Evolutionary conservation across 768 basidiomycete genomes (phyloP).

Genomic region (Lentinula detonsa): DNA sequence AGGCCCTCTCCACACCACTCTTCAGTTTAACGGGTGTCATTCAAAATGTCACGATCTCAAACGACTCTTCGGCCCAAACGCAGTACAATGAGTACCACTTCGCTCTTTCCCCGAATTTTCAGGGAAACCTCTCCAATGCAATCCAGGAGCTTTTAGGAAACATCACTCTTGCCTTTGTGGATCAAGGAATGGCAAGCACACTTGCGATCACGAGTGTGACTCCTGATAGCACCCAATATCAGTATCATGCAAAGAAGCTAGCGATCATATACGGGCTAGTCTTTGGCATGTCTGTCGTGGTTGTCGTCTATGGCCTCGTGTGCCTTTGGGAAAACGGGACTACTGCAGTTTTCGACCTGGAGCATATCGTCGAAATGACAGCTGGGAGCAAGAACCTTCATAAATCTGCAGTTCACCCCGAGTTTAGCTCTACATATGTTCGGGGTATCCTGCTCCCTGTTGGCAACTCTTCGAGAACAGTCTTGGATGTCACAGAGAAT

Average conservation of each 20-base stretch:
- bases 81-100: neutral
- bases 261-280: conserved; percentile 1
- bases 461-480: neutral
- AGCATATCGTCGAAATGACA: conserved; percentile 1
- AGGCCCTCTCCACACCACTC: neutral
- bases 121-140: neutral
- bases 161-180: neutral
- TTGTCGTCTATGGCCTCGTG: neutral
- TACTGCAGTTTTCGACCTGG: neutral
- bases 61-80: neutral
- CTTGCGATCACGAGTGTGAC: conserved; percentile 7
- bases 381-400: neutral
- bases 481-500: neutral
- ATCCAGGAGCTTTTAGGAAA: neutral
- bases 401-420: neutral
- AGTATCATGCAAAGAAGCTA: conserved; percentile 35
- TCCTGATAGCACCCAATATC: conserved; percentile 26
- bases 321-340: conserved; percentile 1
- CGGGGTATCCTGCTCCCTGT: neutral
- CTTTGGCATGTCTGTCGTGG: neutral
- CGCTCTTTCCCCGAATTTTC: neutral
- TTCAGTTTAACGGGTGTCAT: neutral
- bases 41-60: neutral
- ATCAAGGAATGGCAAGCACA: neutral
- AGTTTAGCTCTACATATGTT: neutral